A percentile compares a stretch with the other conserved stretches of the same genome.
Conservation (phyloP, 805 yeast species). For the Saccharomycopsis microspora region DNA sequence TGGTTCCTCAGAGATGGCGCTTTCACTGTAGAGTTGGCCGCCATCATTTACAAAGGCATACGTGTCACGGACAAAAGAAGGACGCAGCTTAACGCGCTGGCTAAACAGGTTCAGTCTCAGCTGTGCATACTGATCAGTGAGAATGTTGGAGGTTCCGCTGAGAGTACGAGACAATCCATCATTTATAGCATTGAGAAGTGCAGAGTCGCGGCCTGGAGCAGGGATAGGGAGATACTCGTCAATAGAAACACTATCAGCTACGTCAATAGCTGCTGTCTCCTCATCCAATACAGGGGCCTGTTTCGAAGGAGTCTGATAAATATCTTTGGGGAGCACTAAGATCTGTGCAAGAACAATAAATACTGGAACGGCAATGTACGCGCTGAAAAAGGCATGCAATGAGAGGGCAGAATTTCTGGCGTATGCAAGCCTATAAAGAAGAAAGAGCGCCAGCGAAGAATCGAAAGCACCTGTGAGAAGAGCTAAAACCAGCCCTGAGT, state of each 20-base stretch:
- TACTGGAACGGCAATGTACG: constrained; percentile 62
- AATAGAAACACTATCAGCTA: constrained; percentile 3
- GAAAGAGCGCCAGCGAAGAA: constrained; percentile 79
- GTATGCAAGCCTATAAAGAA: constrained; percentile 54
- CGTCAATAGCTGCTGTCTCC: neutral
- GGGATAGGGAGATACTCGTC: constrained; percentile 10
- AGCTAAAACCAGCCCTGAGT: constrained; percentile 74
- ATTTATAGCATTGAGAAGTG: constrained; percentile 11
- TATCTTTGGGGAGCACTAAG: constrained; percentile 66
- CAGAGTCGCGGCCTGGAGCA: neutral
- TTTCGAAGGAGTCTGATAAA: constrained; percentile 32
- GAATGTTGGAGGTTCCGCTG: constrained; percentile 3
- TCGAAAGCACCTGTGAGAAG: constrained; percentile 90
- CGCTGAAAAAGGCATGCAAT: constrained; percentile 48
- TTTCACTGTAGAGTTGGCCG: neutral
- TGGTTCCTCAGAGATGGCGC: neutral
- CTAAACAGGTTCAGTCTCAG: constrained; percentile 13
- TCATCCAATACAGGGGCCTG: neutral
- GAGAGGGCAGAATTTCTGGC: constrained; percentile 22
- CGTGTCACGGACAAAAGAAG: neutral
- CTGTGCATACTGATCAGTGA: constrained; percentile 15
- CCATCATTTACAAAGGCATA: neutral
- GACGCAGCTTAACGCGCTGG: constrained; percentile 9
- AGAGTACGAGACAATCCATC: constrained; percentile 12
- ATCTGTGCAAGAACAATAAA: constrained; percentile 68